Conservation (phyloP, 1,139 yeast genomes). For the Lodderomyces margitis region DNA sequence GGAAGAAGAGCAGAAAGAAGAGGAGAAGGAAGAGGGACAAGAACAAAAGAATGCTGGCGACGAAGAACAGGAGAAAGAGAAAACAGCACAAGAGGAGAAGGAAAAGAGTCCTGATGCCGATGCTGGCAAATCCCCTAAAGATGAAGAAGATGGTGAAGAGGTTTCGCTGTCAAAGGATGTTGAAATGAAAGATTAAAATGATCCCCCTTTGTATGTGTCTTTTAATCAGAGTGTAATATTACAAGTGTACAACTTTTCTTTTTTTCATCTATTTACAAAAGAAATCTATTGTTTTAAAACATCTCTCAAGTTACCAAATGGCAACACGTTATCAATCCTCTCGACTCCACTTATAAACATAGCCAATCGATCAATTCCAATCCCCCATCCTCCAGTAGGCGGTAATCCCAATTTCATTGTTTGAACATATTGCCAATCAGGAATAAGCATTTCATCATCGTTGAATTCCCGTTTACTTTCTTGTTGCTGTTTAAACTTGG, state of each 20-base stretch:
- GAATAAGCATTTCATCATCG: conserved; percentile 65
- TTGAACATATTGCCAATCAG: conserved; percentile 70
- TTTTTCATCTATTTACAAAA: neutral
- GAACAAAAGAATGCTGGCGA: neutral
- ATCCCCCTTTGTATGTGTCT: neutral
- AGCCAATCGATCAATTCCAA: conserved; percentile 85
- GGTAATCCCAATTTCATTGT: conserved; percentile 93
- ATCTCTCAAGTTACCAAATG: conserved; percentile 80
- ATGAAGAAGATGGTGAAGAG: neutral
- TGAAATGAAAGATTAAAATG: conserved; percentile 5
- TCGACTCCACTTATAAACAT: conserved; percentile 69
- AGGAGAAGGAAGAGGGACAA: neutral
- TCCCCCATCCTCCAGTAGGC: conserved; percentile 98
- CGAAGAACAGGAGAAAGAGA: neutral
- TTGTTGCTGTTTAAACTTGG: conserved; percentile 61
- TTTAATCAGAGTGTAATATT: neutral
- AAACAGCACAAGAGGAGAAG: neutral
- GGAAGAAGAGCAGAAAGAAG: conserved; percentile 21
- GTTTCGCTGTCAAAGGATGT: conserved; percentile 2
- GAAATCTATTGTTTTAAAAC: conserved; percentile 32
- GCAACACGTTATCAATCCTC: conserved; percentile 75
- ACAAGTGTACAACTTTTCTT: neutral
- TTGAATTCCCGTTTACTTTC: conserved; percentile 40
- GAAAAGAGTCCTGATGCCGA: conserved; percentile 1
- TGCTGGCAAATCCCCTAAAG: neutral